Conservation (phyloP, 495 filamentous ascomycete genomes). For the Tuber indicum region DNA sequence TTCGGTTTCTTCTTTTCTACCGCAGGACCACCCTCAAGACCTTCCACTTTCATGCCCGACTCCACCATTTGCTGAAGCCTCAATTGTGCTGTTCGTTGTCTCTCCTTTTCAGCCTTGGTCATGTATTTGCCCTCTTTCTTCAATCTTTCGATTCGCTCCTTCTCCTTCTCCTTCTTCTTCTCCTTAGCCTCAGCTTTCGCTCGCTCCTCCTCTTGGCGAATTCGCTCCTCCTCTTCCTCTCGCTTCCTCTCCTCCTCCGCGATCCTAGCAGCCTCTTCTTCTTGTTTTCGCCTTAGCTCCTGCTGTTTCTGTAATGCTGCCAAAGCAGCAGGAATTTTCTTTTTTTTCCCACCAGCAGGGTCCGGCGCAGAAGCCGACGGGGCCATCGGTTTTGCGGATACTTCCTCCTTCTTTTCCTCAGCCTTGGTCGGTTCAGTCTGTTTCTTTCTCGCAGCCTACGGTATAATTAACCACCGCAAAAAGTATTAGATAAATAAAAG, state of each 20-base stretch:
- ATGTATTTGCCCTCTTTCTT: slow-evolving; percentile 93
- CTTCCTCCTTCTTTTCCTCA: slow-evolving; percentile 64
- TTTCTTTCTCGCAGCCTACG: slow-evolving; percentile 60
- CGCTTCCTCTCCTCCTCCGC: slow-evolving; percentile 68
- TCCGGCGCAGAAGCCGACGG: slow-evolving; percentile 45
- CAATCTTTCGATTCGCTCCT: slow-evolving; percentile 88
- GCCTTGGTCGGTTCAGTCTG: slow-evolving; percentile 47
- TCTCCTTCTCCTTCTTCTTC: slow-evolving; percentile 89
- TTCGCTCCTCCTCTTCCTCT: slow-evolving; percentile 61
- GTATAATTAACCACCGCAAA: slow-evolving; percentile 7
- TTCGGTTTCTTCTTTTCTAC: slow-evolving; percentile 70
- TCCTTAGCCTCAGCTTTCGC: slow-evolving; percentile 67
- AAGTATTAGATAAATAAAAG: not conserved
- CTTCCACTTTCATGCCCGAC: slow-evolving; percentile 75
- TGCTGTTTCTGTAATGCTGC: slow-evolving; percentile 86
- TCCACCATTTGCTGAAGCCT: slow-evolving; percentile 93
- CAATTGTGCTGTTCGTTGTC: slow-evolving; percentile 71
- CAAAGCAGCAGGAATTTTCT: slow-evolving; percentile 79
- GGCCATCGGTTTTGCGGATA: slow-evolving; percentile 41
- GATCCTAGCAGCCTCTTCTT: slow-evolving; percentile 66
- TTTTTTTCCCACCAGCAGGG: slow-evolving; percentile 62
- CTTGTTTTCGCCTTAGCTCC: slow-evolving; percentile 63
- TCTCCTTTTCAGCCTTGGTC: slow-evolving; percentile 88
- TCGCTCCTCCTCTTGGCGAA: slow-evolving; percentile 64
- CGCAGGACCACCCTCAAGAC: slow-evolving; percentile 53